Percentiles rank a stretch among this genome's conserved stretches.
Conservation (phyloP, 108 stramenopile genomes). For the Discostella pseudostelligera region DNA sequence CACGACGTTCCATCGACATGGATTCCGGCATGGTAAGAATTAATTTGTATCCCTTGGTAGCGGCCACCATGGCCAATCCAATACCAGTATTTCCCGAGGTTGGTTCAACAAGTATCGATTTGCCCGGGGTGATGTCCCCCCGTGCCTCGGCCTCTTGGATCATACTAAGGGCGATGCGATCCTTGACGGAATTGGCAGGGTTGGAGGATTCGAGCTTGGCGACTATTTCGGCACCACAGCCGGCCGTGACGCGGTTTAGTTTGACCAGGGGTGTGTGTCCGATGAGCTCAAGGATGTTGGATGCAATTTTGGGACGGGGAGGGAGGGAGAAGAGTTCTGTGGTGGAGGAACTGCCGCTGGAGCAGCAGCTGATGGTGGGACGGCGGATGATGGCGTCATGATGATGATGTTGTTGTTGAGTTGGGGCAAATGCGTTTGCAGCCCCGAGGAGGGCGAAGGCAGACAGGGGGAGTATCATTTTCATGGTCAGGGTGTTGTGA, state of each 20-base stretch:
- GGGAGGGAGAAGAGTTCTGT: not conserved
- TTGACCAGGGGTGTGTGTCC: constrained; percentile 85
- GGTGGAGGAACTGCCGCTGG: constrained; percentile 6
- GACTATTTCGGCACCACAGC: constrained; percentile 73
- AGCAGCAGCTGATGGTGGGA: too few species aligned
- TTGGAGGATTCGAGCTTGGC: constrained; percentile 87
- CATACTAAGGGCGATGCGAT: constrained; percentile 84
- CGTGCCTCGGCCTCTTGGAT: constrained; percentile 83
- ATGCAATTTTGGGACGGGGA: constrained; percentile 74
- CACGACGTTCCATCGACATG: constrained; percentile 89
- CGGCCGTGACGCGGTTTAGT: constrained; percentile 60
- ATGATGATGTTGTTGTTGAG: not conserved
- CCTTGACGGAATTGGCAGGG: constrained; percentile 89
- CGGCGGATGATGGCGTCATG: too few species aligned
- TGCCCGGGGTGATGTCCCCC: constrained; percentile 78
- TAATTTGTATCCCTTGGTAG: constrained; percentile 82
- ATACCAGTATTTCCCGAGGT: constrained; percentile 92
- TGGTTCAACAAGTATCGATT: constrained; percentile 82
- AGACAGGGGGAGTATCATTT: constrained; percentile 7
- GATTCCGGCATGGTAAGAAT: constrained; percentile 89
- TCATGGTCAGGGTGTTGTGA: not conserved
- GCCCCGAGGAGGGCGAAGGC: constrained; percentile 15
- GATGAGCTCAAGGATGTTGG: constrained; percentile 80
- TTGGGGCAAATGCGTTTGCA: constrained; percentile 10
- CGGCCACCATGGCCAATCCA: constrained; percentile 89